phyloP scores from a whole-genome alignment of 2,329 filamentous ascomycete genomes.

The Colletotrichum karsti region DNA sequence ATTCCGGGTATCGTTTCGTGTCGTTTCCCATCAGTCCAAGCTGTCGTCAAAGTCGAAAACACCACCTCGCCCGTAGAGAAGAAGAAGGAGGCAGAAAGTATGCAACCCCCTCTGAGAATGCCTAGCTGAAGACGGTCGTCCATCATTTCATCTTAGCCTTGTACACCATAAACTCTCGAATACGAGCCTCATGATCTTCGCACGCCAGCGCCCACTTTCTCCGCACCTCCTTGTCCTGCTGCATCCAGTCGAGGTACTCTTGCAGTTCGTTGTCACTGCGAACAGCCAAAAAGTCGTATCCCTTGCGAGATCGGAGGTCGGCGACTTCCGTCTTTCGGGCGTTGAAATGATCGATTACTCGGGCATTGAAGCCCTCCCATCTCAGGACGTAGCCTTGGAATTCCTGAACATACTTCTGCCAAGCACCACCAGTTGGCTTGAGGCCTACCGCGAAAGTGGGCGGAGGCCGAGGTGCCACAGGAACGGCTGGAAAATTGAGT shows the following conservation, averaged over 20 bases:
- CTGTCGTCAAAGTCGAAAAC: conserved; percentile 21
- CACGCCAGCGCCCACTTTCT: conserved; percentile 68
- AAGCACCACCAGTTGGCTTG: conserved; percentile 51
- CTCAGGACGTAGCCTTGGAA: conserved; percentile 63
- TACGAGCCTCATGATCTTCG: conserved; percentile 65
- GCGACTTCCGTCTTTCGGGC: conserved; percentile 56
- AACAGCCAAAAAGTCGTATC: conserved; percentile 53
- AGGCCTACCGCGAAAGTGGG: conserved; percentile 50
- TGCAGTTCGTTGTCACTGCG: conserved; percentile 55
- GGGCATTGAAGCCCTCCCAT: conserved; percentile 51
- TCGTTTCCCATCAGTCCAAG: conserved; percentile 23
- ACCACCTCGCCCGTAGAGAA: neutral
- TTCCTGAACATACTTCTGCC: conserved; percentile 60
- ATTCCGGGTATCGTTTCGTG: conserved; percentile 27
- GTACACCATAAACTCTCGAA: conserved; percentile 65
- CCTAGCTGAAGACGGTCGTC: neutral
- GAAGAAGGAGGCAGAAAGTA: neutral
- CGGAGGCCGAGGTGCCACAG: conserved; percentile 58
- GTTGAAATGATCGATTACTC: conserved; percentile 64
- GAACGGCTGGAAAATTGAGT: conserved; percentile 57
- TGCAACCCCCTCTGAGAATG: neutral
- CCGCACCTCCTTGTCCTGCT: conserved; percentile 71
- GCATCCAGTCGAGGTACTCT: conserved; percentile 67
- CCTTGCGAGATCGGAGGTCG: conserved; percentile 48
- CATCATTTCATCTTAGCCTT: conserved; percentile 52